Base-by-base conservation (phyloP, 352 stramenopile genomes). In the Pythium folliculosum region DNA sequence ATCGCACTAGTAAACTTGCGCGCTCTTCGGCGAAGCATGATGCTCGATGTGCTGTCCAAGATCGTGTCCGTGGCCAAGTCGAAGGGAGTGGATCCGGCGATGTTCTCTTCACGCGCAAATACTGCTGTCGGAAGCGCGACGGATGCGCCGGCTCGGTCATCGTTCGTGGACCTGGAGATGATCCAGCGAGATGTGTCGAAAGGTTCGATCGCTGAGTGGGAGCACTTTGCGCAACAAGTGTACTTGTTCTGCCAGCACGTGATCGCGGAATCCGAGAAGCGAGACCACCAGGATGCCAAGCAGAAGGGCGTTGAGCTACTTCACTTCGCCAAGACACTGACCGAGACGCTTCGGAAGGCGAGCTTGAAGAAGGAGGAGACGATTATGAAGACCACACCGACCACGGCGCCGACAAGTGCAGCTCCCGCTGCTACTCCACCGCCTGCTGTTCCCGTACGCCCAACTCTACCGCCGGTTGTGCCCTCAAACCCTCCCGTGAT, bases 1-100 rank as follows among this genome's bases (percentile, higher is more conserved):
- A 72, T 73, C 48, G 78, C 83, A 23, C 68, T 87, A 10, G 67
- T 71, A 25, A 78, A 77, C 22, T 70, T 92, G n/a, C 74, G 74
- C 30, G 67, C 69, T 10, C 54, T 92, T 37, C 78, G 82, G n/a
- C 77, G 79, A 50, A 86, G 62, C 58, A 88, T 93, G 85, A 67
- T 93, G 72, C 78, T 91, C 22, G 85, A 93, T 38, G 83, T 93
- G 30, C 56, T 93, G 55, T 90, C 82, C 9, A 93, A 93, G 77
- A 91, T 93, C 70, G 75, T 84, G 22, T 91, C 82, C 14, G 85
- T 93, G 7, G 85, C 85, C 7, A 88, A 85, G 59, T 88, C 81
- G 25, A 93, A 93, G 59, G 75, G 73, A 19, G 83, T 91, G 60
- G 72, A 91, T 58, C 80, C 80, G 1, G 70, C 61, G 2, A 87